Conservation (phyloP, 805 yeast genomes). For the Tetrapisispora fleetii region DNA sequence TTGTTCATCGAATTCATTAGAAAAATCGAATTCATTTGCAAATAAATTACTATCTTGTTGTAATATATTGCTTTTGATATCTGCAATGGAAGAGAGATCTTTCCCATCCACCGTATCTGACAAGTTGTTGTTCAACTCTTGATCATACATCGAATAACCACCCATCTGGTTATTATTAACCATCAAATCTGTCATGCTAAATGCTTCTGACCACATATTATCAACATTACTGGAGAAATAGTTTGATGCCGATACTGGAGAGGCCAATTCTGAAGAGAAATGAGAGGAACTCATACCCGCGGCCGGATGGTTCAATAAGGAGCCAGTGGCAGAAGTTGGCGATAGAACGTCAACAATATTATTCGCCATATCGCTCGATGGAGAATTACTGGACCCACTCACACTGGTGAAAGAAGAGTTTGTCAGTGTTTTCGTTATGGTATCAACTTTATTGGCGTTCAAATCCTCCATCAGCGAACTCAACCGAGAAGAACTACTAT, state of each 20-base stretch:
- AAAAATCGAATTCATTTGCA: constrained; percentile 28
- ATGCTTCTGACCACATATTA: background rate
- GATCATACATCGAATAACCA: background rate
- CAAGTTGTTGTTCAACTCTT: background rate
- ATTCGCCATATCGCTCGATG: background rate
- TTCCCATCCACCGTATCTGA: background rate
- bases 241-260: background rate
- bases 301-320: background rate
- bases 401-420: background rate
- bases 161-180: background rate
- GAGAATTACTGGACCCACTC: background rate
- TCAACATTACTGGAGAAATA: background rate
- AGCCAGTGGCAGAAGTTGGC: background rate
- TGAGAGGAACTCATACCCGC: background rate
- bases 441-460: background rate
- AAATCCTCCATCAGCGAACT: background rate
- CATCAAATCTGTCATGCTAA: constrained; percentile 1
- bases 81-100: no score
- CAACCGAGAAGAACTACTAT: background rate
- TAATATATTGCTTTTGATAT: background rate
- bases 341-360: background rate
- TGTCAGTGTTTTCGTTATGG: background rate
- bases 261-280: background rate
- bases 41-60: constrained; percentile 9
- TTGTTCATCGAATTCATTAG: constrained; percentile 52